These are phyloP conservation scores for Hygrophorus pudorinus DNA, from an alignment of 768 basidiomycete genomes.

Conservation along the genomic window DNA sequence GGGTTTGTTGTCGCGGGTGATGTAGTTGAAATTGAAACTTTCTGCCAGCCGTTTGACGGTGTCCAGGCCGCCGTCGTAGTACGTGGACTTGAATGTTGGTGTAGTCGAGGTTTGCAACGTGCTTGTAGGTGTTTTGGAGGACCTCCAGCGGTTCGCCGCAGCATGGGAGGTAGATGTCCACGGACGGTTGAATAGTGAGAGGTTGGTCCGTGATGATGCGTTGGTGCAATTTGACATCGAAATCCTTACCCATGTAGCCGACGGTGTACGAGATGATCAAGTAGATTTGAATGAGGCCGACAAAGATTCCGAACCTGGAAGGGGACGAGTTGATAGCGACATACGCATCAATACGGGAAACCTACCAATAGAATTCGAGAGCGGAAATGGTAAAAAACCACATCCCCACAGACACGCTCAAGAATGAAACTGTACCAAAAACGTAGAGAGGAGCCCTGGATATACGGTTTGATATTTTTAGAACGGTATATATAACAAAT, in stretches of 20 bases:
- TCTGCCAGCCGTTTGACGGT: slow-evolving; percentile 16
- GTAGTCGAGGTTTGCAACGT: slow-evolving; percentile 17
- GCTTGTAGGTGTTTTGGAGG: slow-evolving; percentile 22
- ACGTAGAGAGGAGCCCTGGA: slow-evolving; percentile 14
- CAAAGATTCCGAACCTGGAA: slow-evolving; percentile 17
- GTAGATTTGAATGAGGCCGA: slow-evolving; percentile 17
- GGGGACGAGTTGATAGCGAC: neutral
- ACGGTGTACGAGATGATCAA: slow-evolving; percentile 15
- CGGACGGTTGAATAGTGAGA: slow-evolving; percentile 14
- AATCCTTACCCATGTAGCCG: slow-evolving; percentile 18
- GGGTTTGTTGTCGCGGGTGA: slow-evolving; percentile 17
- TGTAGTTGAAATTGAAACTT: slow-evolving; percentile 17
- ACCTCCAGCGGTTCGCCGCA: slow-evolving; percentile 20
- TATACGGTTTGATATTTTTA: neutral
- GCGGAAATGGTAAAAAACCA: slow-evolving; percentile 19
- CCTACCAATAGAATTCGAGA: slow-evolving; percentile 17
- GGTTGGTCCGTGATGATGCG: slow-evolving; percentile 13
- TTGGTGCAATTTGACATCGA: slow-evolving; percentile 14
- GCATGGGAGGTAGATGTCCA: slow-evolving; percentile 21
- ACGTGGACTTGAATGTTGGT: slow-evolving; percentile 18
- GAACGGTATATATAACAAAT: neutral
- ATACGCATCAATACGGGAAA: neutral
- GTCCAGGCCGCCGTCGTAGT: slow-evolving; percentile 18
- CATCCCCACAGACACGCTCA: slow-evolving; percentile 17
- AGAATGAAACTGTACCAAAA: slow-evolving; percentile 18